Conservation (phyloP, 345 rosid species). For the Gossypium herbaceum region DNA sequence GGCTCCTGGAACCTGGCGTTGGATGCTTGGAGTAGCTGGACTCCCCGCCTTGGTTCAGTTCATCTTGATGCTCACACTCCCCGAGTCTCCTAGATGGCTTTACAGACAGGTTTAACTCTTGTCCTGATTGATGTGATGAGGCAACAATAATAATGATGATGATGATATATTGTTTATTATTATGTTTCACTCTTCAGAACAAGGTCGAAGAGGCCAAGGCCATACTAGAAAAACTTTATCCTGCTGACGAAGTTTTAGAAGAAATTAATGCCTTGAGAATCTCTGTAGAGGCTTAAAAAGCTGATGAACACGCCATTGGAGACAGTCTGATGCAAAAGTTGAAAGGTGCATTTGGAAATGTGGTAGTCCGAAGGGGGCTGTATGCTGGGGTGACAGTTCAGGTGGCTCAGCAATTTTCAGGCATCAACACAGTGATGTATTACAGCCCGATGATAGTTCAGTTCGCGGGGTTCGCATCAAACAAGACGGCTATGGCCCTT, state of each 20-base stretch:
- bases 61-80: constrained; percentile 53
- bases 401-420: constrained; percentile 84
- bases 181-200: constrained; percentile 23
- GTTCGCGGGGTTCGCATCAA: constrained; percentile 81
- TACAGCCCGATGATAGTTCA: constrained; percentile 82
- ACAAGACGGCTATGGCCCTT: constrained; percentile 67
- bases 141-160: background rate
- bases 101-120: constrained; percentile 42
- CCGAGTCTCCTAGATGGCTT: constrained; percentile 91
- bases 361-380: constrained; percentile 60
- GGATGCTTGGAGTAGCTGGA: constrained; percentile 87
- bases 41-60: constrained; percentile 63
- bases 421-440: constrained; percentile 90
- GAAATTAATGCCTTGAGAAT: constrained; percentile 46
- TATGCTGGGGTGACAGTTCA: constrained; percentile 80
- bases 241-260: constrained; percentile 48
- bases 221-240: constrained; percentile 58
- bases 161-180: background rate
- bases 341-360: constrained; percentile 54
- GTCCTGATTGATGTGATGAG: background rate
- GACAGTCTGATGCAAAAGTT: constrained; percentile 40
- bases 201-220: constrained; percentile 50
- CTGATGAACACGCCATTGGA: constrained; percentile 45
- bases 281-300: constrained; percentile 62
- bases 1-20: constrained; percentile 76